A percentile compares a stretch with the other conserved stretches of the same genome.
These are phyloP conservation scores for Fusarium anguioides DNA, from an alignment of 2,329 filamentous ascomycete genomes.

Conservation along the genomic window DNA sequence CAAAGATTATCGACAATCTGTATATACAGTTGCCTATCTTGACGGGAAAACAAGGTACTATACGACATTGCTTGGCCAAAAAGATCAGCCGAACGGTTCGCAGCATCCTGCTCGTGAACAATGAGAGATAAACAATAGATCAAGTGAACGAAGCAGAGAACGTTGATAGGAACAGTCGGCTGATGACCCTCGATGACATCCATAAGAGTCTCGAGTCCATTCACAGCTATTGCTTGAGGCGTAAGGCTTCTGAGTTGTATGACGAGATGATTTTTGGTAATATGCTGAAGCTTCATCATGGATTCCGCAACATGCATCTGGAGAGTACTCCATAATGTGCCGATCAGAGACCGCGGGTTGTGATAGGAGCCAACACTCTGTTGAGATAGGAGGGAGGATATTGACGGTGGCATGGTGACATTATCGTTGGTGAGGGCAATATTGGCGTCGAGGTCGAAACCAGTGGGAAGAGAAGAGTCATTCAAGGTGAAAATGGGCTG, in stretches of 20 bases:
- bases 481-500: slow-evolving; percentile 53
- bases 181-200: slow-evolving; percentile 54
- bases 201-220: slow-evolving; percentile 56
- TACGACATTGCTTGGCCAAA: slow-evolving; percentile 62
- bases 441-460: slow-evolving; percentile 52
- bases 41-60: slow-evolving; percentile 51
- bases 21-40: slow-evolving; percentile 55
- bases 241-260: slow-evolving; percentile 55
- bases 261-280: slow-evolving; percentile 57
- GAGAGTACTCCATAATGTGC: slow-evolving; percentile 58
- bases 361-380: slow-evolving; percentile 44
- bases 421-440: slow-evolving; percentile 51
- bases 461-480: slow-evolving; percentile 48
- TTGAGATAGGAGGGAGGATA: slow-evolving; percentile 26
- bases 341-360: slow-evolving; percentile 52
- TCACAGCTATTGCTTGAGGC: slow-evolving; percentile 52
- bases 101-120: slow-evolving; percentile 56
- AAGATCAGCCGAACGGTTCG: slow-evolving; percentile 52
- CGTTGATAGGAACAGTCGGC: slow-evolving; percentile 55
- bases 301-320: slow-evolving; percentile 60
- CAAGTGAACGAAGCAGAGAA: slow-evolving; percentile 64
- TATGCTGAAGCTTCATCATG: slow-evolving; percentile 54
- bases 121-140: slow-evolving; percentile 63
- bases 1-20: slow-evolving; percentile 60
- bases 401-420: slow-evolving; percentile 35